Conservation (phyloP, 305 asterid genomes). For the Rubia tinctorum region DNA sequence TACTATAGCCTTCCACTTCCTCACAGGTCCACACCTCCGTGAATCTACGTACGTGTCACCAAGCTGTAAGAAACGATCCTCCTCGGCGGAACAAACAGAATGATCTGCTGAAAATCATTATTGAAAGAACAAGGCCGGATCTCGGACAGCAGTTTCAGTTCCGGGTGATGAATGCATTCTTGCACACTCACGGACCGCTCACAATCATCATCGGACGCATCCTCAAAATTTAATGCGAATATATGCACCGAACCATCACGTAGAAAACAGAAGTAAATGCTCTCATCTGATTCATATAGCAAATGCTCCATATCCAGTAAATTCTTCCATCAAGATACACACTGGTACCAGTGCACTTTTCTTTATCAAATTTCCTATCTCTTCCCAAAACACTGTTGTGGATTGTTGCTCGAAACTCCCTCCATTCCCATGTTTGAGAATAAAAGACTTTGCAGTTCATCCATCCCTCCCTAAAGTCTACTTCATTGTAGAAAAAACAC, state of each 20-base stretch:
- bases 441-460: conserved; percentile 16
- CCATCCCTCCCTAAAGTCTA: conserved; percentile 4
- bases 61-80: conserved; percentile 22
- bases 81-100: conserved; percentile 15
- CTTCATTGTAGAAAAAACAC: conserved; percentile 19
- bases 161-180: background rate
- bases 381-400: conserved; percentile 7
- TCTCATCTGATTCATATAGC: conserved; percentile 24
- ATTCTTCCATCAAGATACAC: conserved; percentile 13
- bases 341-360: conserved; percentile 7
- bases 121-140: conserved; percentile 25
- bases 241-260: conserved; percentile 1
- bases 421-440: conserved; percentile 22
- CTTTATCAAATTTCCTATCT: conserved; percentile 11
- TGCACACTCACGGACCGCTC: conserved; percentile 9
- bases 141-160: background rate
- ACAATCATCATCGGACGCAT: background rate
- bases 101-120: conserved; percentile 23
- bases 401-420: conserved; percentile 5
- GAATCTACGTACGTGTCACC: conserved; percentile 16
- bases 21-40: conserved; percentile 13
- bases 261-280: conserved; percentile 14
- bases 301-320: conserved; percentile 26
- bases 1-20: conserved; percentile 6
- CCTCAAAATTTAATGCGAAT: conserved; percentile 8